Evolutionary conservation across 441 rosid species (phyloP).

Genomic region (Erysimum cheiri): DNA sequence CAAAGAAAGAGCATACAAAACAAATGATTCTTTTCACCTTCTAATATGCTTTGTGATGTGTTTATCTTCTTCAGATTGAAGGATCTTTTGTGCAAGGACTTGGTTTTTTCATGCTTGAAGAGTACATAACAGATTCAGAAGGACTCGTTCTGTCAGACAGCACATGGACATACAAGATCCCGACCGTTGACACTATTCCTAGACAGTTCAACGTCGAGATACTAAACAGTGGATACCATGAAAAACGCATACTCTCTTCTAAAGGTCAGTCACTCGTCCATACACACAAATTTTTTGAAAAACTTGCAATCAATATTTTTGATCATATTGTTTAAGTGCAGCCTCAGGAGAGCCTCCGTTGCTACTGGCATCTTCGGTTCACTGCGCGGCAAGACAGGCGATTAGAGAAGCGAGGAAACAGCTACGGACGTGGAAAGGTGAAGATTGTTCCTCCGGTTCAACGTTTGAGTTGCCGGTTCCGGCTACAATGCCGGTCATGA

Average conservation of each 20-base stretch:
- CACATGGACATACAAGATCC: slow-evolving; percentile 94
- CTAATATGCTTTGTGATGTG: not conserved
- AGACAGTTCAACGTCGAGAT: slow-evolving; percentile 81
- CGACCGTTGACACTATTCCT: slow-evolving; percentile 86
- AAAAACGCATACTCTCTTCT: slow-evolving; percentile 80
- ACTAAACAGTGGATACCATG: slow-evolving; percentile 71
- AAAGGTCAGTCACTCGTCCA: slow-evolving; percentile 56
- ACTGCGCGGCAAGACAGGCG: slow-evolving; percentile 82
- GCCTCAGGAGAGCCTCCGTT: slow-evolving; percentile 94
- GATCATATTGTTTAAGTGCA: slow-evolving; percentile 38
- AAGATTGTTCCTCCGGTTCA: slow-evolving; percentile 30
- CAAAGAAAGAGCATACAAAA: not conserved
- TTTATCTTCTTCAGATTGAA: slow-evolving; percentile 67
- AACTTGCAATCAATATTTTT: slow-evolving; percentile 5
- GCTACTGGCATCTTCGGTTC: slow-evolving; percentile 79
- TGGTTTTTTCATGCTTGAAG: slow-evolving; percentile 89
- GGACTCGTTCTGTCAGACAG: slow-evolving; percentile 70
- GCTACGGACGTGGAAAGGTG: slow-evolving; percentile 56
- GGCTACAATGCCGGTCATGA: slow-evolving; percentile 83
- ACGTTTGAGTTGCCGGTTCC: slow-evolving; percentile 67
- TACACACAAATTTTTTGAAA: not conserved
- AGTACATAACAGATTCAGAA: slow-evolving; percentile 68
- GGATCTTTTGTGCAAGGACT: slow-evolving; percentile 98
- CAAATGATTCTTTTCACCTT: not conserved
- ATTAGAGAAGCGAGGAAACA: slow-evolving; percentile 73